These are phyloP conservation scores for Tetrapisispora pingtungensis DNA, from an alignment of 805 yeast genomes.

Conservation along the genomic window DNA sequence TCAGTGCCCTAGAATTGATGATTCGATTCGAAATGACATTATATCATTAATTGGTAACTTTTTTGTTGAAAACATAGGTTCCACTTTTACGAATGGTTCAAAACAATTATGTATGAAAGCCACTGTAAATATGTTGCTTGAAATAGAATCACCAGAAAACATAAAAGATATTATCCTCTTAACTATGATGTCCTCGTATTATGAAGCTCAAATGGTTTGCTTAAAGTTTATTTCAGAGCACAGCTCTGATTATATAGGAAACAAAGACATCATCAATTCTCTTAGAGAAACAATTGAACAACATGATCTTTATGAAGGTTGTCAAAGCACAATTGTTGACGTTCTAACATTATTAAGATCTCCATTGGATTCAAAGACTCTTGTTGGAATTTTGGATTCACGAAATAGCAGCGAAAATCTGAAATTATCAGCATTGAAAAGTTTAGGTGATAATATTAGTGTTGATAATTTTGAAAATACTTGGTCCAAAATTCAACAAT, in stretches of 20 bases:
- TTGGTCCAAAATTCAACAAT: constrained; percentile 7
- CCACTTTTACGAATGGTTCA: constrained; percentile 36
- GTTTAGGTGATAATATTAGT: constrained; percentile 38
- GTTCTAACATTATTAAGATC: constrained; percentile 22
- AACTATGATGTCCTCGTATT: constrained; percentile 32
- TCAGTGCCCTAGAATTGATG: neutral
- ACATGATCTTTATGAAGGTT: constrained; percentile 32
- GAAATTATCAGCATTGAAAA: constrained; percentile 40
- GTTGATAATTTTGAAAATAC: constrained; percentile 5
- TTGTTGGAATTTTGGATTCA: constrained; percentile 20
- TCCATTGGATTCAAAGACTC: constrained; percentile 14
- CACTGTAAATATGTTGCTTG: constrained; percentile 26
- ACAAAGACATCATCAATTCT: constrained; percentile 5
- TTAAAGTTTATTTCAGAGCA: constrained; percentile 26
- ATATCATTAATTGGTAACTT: constrained; percentile 26
- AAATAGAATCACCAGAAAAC: constrained; percentile 11
- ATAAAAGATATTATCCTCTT: constrained; percentile 25
- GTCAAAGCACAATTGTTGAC: constrained; percentile 35
- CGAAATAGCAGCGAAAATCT: constrained; percentile 38
- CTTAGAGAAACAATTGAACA: constrained; percentile 21
- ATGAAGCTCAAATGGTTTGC: constrained; percentile 38
- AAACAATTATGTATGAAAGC: constrained; percentile 37
- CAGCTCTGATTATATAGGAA: neutral
- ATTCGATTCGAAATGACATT: neutral
- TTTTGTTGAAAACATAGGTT: constrained; percentile 27